Conservation (phyloP, 257 asterid genomes). For the Salvia splendens region DNA sequence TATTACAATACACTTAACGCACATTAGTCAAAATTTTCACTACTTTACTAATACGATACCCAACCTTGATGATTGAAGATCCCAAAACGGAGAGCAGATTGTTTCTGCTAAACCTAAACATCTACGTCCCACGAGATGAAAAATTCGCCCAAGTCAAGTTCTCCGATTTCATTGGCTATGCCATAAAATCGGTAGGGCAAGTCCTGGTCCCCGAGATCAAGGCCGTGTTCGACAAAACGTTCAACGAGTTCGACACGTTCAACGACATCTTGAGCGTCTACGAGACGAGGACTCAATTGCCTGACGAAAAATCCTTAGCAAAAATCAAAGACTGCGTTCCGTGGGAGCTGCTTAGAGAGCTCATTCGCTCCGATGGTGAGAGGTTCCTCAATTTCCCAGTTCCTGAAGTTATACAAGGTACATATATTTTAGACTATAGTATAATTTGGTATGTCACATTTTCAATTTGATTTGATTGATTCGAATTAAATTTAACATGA, state of each 20-base stretch:
- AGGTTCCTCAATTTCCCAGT: conserved; percentile 58
- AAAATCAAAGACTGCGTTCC: conserved; percentile 59
- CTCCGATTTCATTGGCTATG: conserved; percentile 79
- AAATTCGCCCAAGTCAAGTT: conserved; percentile 69
- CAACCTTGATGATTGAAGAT: conserved; percentile 45
- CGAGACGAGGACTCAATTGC: conserved; percentile 61
- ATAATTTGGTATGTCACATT: background rate
- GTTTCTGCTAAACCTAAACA: conserved; percentile 52
- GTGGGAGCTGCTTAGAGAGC: conserved; percentile 69
- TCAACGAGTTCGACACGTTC: conserved; percentile 77
- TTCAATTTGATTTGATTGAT: background rate
- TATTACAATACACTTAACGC: background rate
- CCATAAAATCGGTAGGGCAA: conserved; percentile 74
- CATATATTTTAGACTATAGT: background rate
- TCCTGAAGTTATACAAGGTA: conserved; percentile 82
- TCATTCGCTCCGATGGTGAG: conserved; percentile 68
- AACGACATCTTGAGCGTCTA: conserved; percentile 65
- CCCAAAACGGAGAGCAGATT: conserved; percentile 63
- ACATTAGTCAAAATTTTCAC: background rate
- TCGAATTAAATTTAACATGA: background rate
- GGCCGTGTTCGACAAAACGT: conserved; percentile 66
- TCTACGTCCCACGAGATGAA: conserved; percentile 85
- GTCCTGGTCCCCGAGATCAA: conserved; percentile 65
- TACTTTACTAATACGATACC: too few species aligned
- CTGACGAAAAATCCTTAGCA: conserved; percentile 38